Evolutionary conservation across 2,329 filamentous ascomycete species (phyloP).

Genomic region (Trichoderma aggressivum): DNA sequence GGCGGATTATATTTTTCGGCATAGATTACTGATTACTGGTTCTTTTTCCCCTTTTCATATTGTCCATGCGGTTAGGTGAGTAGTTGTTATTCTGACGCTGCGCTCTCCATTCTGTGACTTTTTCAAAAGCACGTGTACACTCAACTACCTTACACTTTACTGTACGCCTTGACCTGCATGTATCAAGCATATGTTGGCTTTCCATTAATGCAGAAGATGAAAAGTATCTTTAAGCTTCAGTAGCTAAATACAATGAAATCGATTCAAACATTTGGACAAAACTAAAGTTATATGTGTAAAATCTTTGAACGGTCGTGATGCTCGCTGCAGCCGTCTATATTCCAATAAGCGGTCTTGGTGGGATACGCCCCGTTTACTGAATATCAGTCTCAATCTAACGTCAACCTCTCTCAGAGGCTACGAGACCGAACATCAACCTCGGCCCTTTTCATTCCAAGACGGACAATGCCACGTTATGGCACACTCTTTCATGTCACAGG

Average conservation of each 20-base stretch:
- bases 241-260: not conserved
- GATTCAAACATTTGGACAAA: not conserved
- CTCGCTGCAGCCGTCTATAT: not conserved
- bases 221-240: not conserved
- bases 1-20: not conserved
- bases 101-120: not conserved
- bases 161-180: not conserved
- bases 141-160: not conserved
- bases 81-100: not conserved
- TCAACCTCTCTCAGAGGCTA: not conserved
- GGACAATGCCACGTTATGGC: conserved; percentile 3
- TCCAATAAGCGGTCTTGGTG: not conserved
- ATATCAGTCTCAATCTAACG: not conserved
- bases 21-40: not conserved
- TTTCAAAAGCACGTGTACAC: not conserved
- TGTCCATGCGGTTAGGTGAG: not conserved
- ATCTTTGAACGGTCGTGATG: not conserved
- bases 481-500: not conserved
- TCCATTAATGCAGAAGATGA: not conserved
- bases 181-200: not conserved
- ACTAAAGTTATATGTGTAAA: not conserved
- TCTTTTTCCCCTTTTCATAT: not conserved
- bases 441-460: not conserved
- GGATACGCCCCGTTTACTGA: conserved; percentile 4
- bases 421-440: not conserved